Conservation (phyloP, 768 basidiomycete genomes). For the Lactarius deliciosus region DNA sequence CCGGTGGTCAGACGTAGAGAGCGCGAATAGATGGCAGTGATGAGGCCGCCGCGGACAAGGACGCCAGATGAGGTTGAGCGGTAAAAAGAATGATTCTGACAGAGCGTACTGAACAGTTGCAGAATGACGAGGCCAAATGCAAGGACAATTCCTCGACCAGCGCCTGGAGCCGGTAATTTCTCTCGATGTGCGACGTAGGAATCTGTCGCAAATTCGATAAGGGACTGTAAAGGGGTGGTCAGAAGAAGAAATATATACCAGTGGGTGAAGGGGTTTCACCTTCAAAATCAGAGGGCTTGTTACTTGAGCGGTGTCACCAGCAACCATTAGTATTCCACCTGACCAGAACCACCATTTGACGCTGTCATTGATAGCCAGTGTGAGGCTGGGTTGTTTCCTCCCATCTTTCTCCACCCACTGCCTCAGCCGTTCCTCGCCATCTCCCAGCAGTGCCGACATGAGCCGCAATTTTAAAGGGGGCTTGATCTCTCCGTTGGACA, state of each 20-base stretch:
- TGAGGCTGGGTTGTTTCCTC: slow-evolving; percentile 58
- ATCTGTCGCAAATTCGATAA: slow-evolving; percentile 66
- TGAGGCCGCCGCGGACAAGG: slow-evolving; percentile 78
- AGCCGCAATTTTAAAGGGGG: slow-evolving; percentile 50
- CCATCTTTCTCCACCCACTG: slow-evolving; percentile 66
- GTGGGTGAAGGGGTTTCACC: slow-evolving; percentile 39
- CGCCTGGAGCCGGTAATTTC: slow-evolving; percentile 38
- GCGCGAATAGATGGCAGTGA: slow-evolving; percentile 81
- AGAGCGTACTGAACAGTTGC: slow-evolving; percentile 64
- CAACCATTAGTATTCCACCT: slow-evolving; percentile 54
- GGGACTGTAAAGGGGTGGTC: slow-evolving; percentile 42
- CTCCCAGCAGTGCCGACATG: slow-evolving; percentile 61
- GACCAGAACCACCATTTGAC: slow-evolving; percentile 80
- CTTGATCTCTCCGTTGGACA: slow-evolving; percentile 62
- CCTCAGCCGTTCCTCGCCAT: slow-evolving; percentile 54
- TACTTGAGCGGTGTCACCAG: slow-evolving; percentile 69
- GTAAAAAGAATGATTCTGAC: slow-evolving; percentile 83
- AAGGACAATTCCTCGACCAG: slow-evolving; percentile 68
- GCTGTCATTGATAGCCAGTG: slow-evolving; percentile 72
- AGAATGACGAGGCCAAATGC: slow-evolving; percentile 67
- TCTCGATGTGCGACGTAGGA: slow-evolving; percentile 48
- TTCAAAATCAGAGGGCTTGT: slow-evolving; percentile 78
- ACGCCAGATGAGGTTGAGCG: slow-evolving; percentile 73
- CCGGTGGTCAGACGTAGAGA: slow-evolving; percentile 75
- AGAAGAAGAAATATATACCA: not conserved